Conservation (phyloP, 2,329 filamentous ascomycete species). For the Colletotrichum gloeosporioides region DNA sequence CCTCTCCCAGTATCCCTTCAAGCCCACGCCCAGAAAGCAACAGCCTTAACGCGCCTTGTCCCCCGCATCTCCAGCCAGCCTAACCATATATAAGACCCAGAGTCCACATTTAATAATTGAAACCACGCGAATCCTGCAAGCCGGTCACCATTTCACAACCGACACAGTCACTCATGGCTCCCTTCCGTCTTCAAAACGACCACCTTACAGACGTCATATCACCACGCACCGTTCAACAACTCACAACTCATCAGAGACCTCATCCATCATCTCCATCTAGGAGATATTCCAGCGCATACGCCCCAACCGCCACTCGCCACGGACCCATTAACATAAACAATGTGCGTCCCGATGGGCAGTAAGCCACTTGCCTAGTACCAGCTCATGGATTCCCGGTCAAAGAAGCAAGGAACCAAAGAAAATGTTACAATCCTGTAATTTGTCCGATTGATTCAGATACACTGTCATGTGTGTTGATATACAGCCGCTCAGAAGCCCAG, state of each 20-base stretch:
- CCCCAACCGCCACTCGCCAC: too few relatives aligned
- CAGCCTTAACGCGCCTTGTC: neutral
- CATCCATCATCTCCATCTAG: neutral
- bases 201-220: too few relatives aligned
- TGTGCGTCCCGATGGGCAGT: too few relatives aligned
- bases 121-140: neutral
- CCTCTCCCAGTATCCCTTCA: neutral
- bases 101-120: accelerated
- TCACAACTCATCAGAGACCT: accelerated
- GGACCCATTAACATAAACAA: too few relatives aligned
- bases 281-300: neutral
- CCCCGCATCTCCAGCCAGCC: neutral
- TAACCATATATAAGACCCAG: neutral
- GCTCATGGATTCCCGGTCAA: too few relatives aligned
- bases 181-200: neutral
- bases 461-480: too few relatives aligned
- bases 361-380: too few relatives aligned
- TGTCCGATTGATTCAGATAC: too few relatives aligned
- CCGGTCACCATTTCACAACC: too few relatives aligned
- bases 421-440: too few relatives aligned
- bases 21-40: neutral
- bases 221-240: too few relatives aligned
- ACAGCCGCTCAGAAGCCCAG: accelerated
- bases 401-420: too few relatives aligned
- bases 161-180: neutral